Evolutionary conservation across 176 grass and related monocot species (phyloP), one percentile per base, ranked within the genome.

Genomic region (Avena sativa): DNA sequence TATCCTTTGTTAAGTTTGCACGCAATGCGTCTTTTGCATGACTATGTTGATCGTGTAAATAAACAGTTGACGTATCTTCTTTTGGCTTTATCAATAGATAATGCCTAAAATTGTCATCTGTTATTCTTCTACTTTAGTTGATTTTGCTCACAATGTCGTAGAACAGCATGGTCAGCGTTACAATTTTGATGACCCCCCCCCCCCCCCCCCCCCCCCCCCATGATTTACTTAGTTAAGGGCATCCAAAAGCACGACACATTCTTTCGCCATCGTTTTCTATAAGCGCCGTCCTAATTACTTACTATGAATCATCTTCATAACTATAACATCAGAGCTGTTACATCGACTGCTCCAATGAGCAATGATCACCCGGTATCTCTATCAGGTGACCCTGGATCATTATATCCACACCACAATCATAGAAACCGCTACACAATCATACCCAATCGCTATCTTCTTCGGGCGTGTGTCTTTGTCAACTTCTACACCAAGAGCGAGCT

Each of bases 371-470:
- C 17, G 4, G 81, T 62, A 63, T 43, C 44, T 69, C 74, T 40
- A 15, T 25, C 55, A 44, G 71, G 72, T 71, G 43, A 83, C 71
- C 81, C 46, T 38, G 81, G 55, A 87, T 87, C 80, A 26, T 87
- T 74, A 56, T 74, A 64, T 50, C 83, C 78, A 60, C 58, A 64
- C 14, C 58, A 88, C 30, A 86, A 88, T 48, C 78, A 91, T 25
- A 85, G 46, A 55, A 60, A 57, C 44, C 10, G 60, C 52, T 83
- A 87, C 89, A 90, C 89, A 79, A 87, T 79, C 79, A 79, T 43
- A 8, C 40, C 67, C 13, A 19, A 81, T n/a, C 40, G 62, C 72
- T 84, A 56, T 84, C 66, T 47, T 84, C 66, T 47, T 75, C 83
- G 34, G 83, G 83, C 49, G 30, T 30, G 21, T 17, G 7, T 64